These are phyloP conservation scores for Salix purpurea DNA, from an alignment of 345 rosid species.

Conservation along the genomic window DNA sequence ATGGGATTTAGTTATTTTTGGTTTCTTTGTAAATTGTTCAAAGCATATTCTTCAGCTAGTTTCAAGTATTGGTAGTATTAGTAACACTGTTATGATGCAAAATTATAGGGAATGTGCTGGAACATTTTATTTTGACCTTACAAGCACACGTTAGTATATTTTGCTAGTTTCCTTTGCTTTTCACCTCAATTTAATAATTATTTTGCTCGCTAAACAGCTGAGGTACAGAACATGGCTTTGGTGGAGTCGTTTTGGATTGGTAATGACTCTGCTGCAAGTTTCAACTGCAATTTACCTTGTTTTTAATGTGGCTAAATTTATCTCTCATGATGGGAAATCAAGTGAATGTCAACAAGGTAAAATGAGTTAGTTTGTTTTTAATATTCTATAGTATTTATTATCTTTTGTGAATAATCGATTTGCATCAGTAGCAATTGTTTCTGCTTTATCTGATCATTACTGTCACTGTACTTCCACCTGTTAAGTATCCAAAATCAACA, in stretches of 20 bases:
- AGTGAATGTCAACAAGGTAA: constrained; percentile 61
- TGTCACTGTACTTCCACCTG: neutral
- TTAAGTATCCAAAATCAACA: neutral
- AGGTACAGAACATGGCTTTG: constrained; percentile 80
- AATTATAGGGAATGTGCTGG: neutral
- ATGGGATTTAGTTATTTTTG: neutral
- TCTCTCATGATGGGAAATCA: constrained; percentile 42
- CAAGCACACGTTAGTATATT: neutral
- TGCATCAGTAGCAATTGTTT: neutral
- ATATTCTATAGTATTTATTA: neutral
- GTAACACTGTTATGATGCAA: neutral
- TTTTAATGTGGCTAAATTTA: constrained; percentile 39
- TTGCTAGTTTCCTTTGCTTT: neutral
- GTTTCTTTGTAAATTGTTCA: neutral
- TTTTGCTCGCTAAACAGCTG: constrained; percentile 34
- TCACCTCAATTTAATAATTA: neutral
- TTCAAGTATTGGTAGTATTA: neutral
- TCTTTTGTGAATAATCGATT: neutral
- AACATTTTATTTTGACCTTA: neutral
- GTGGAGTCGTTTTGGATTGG: constrained; percentile 65
- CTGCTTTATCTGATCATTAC: neutral
- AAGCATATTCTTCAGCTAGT: neutral
- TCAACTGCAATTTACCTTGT: constrained; percentile 59
- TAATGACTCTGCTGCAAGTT: constrained; percentile 59
- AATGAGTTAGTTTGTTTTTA: constrained; percentile 5